These are phyloP conservation scores for Thalassiosira hispida DNA, from an alignment of 352 stramenopile species.

Conservation along the genomic window DNA sequence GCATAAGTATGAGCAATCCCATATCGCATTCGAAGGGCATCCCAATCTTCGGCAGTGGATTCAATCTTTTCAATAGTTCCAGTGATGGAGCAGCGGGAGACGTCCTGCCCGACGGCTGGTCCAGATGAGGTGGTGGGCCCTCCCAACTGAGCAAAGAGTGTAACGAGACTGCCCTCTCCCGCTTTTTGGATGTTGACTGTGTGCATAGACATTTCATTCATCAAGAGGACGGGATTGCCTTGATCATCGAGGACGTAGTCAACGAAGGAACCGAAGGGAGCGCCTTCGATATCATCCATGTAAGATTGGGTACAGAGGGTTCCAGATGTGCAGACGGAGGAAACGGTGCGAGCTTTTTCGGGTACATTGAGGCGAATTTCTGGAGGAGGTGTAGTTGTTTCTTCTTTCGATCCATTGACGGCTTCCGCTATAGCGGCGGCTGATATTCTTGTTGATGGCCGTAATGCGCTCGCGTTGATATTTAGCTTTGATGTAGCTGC, in stretches of 20 bases:
- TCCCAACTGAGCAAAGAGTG: constrained; percentile 82
- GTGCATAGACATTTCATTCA: constrained; percentile 88
- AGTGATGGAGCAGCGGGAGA: constrained; percentile 83
- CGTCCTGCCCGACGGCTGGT: constrained; percentile 63
- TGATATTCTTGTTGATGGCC: constrained; percentile 37
- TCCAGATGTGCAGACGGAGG: constrained; percentile 78
- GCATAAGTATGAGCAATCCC: constrained; percentile 87
- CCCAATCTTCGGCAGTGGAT: constrained; percentile 65
- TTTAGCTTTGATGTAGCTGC: constrained; percentile 13
- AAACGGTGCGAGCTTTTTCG: constrained; percentile 84
- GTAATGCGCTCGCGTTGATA: constrained; percentile 2
- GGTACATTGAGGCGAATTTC: constrained; percentile 80
- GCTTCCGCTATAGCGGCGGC: constrained; percentile 31
- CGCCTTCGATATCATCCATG: constrained; percentile 74
- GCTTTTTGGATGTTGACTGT: constrained; percentile 86
- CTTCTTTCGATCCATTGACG: constrained; percentile 37
- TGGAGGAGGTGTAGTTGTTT: constrained; percentile 18
- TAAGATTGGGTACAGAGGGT: constrained; percentile 82
- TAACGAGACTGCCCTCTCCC: constrained; percentile 58
- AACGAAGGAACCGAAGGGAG: constrained; percentile 88
- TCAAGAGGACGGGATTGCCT: constrained; percentile 87
- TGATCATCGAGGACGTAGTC: constrained; percentile 89
- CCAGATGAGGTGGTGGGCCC: constrained; percentile 32
- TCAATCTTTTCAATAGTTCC: constrained; percentile 75
- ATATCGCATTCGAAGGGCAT: constrained; percentile 84